Evolutionary conservation across 177 flowering plant species (phyloP).

Genomic region (Tripterygium wilfordii): DNA sequence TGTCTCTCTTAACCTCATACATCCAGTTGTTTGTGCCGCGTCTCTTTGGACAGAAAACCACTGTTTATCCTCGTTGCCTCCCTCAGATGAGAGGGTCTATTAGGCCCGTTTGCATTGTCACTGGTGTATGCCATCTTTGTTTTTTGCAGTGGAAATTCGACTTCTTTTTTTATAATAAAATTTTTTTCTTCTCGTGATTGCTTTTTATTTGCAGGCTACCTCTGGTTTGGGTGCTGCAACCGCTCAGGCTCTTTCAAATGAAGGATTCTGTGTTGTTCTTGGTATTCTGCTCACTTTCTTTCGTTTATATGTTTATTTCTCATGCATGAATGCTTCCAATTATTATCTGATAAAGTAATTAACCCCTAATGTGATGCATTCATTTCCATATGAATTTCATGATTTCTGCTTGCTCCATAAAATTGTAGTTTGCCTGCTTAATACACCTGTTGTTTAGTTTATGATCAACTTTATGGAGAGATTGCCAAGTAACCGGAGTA

Average conservation of each 20-base stretch:
- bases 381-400: not conserved
- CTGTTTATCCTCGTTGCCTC: slow-evolving; percentile 26
- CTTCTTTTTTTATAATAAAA: no score
- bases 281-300: slow-evolving; percentile 26
- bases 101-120: slow-evolving; percentile 66
- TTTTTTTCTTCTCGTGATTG: not conserved
- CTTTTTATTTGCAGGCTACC: slow-evolving; percentile 54
- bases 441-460: no score
- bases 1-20: slow-evolving; percentile 47
- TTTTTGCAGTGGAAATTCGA: not conserved
- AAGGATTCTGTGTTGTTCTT: slow-evolving; percentile 71
- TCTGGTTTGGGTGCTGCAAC: slow-evolving; percentile 90
- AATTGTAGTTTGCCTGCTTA: no score
- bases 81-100: slow-evolving; percentile 2
- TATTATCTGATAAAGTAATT: not conserved
- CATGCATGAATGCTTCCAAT: not conserved
- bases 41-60: slow-evolving; percentile 14
- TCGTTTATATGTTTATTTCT: not conserved
- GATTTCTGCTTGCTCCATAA: not conserved
- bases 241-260: slow-evolving; percentile 55
- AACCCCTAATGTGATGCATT: no score
- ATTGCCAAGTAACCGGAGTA: no score
- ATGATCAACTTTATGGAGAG: no score
- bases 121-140: slow-evolving; percentile 49
- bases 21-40: slow-evolving; percentile 18